Percentiles rank a stretch among this genome's conserved stretches.
Conservation (phyloP, 2,329 filamentous ascomycete genomes). For the Beauveria bassiana region DNA sequence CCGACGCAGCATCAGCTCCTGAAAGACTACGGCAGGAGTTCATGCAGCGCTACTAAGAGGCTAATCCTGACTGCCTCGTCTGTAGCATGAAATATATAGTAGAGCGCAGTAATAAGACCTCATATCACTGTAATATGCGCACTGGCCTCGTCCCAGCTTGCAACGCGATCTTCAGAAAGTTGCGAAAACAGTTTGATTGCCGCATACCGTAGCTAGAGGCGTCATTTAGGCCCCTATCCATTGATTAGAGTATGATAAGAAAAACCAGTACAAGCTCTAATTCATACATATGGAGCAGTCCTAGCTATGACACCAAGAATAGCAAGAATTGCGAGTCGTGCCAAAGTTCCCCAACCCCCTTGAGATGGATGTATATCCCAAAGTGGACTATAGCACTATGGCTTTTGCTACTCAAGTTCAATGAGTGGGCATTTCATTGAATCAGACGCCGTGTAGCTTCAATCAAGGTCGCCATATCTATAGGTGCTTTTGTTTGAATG, state of each 20-base stretch:
- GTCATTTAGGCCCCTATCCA: not conserved
- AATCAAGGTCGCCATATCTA: constrained; percentile 23
- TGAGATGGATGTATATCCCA: not conserved
- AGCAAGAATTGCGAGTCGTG: not conserved
- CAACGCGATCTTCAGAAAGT: not conserved
- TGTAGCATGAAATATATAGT: not conserved
- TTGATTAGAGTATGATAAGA: not conserved
- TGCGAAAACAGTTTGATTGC: not conserved
- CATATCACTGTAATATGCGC: not conserved
- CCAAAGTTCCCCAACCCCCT: not conserved
- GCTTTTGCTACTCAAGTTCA: not conserved
- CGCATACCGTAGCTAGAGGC: not conserved
- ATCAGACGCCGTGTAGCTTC: not conserved
- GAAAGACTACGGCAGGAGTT: not conserved
- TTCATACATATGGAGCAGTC: not conserved
- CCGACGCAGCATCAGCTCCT: constrained; percentile 7
- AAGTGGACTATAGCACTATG: not conserved
- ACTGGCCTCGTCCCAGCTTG: not conserved
- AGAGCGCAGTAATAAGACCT: not conserved
- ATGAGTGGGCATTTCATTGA: not conserved
- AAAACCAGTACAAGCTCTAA: not conserved
- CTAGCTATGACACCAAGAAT: not conserved
- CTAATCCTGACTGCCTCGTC: not conserved
- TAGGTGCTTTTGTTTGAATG: constrained; percentile 31
- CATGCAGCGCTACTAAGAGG: not conserved